Percentiles rank a stretch among this genome's conserved stretches.
Conservation (phyloP, 768 basidiomycete genomes). For the Suillus plorans region DNA sequence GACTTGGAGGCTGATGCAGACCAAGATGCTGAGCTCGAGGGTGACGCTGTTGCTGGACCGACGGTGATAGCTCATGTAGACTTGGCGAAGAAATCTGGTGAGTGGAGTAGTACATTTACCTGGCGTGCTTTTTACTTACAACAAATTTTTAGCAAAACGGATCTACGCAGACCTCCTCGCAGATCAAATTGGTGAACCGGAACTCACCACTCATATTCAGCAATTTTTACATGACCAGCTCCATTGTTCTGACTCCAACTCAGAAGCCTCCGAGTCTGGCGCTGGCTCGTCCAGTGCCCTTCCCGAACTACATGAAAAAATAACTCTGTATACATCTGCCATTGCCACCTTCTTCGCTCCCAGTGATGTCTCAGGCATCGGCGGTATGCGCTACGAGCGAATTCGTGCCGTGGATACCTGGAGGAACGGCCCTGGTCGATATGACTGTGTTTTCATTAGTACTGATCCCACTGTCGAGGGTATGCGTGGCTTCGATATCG, state of each 20-base stretch:
- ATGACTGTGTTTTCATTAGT: conserved; percentile 31
- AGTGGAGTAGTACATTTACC: too few species aligned
- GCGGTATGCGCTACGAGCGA: conserved; percentile 27
- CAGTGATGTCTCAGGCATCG: conserved; percentile 6
- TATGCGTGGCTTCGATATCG: conserved; percentile 24
- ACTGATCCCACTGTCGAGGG: conserved; percentile 9
- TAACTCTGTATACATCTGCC: conserved; percentile 5
- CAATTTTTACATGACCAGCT: conserved; percentile 7
- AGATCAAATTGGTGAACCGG: neutral
- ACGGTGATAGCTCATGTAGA: conserved; percentile 13
- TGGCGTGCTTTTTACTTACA: too few species aligned
- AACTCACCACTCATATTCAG: neutral
- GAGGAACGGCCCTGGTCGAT: conserved; percentile 22
- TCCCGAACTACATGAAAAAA: conserved; percentile 10
- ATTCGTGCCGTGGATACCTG: conserved; percentile 26
- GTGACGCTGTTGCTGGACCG: neutral
- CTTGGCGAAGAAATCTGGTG: conserved; percentile 6
- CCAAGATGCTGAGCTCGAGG: too few species aligned
- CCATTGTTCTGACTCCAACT: conserved; percentile 3
- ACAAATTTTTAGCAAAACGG: too few species aligned
- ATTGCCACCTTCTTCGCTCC: conserved; percentile 10
- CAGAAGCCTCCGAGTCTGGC: neutral
- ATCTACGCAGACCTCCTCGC: neutral
- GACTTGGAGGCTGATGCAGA: too few species aligned
- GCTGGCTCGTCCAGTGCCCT: neutral